Evolutionary conservation across 2,329 filamentous ascomycete genomes (phyloP), one percentile per base, ranked within the genome.

Genomic region (Aureobasidium sp.): DNA sequence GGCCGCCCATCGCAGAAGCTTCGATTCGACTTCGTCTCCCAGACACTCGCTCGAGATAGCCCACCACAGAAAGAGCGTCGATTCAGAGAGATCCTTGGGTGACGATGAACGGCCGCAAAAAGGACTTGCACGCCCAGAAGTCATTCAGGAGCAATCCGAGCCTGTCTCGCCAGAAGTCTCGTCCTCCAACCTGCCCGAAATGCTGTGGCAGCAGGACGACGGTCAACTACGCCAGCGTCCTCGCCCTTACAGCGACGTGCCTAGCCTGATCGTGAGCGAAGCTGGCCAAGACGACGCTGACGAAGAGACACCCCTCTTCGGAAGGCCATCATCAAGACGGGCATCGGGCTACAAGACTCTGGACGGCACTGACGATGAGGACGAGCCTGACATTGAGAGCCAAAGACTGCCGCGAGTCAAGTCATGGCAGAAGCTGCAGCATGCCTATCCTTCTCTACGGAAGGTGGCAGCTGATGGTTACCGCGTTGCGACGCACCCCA

Each of bases 401-500:
- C 68, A 65, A 62, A 48, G 25, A 25, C 36, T 45, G 5, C 51
- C 44, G 8, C 57, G 66, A 27, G 44, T 57, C 34, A 69, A 70
- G 2, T 68, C 67, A 2, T 71, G 70, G 71, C 67, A 71, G 52
- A 64, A 64, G 59, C 53, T 71, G 20, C 66, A 67, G 17, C 70
- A 70, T 48, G 68, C 69, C 14, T 71, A 69, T 58, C 70, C 69
- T 17, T 68, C 68, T 9, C 51, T 68, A 25, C 60, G 56, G 17
- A 61, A 62, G 6, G 39, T 64, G 27, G 36, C 63, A 20, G 45
- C 48, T 47, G 63, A 64, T 58, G 52, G 64, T 49, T 60, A 41
- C 36, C 71, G 72, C 68, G 68, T 71, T 17, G 63, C 83, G 6
- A 71, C 79, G 3, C 84, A 86, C 67, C 88, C 89, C 0, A 88